Conservation (phyloP, 2,329 filamentous ascomycete species). For the Colletotrichum eleusines region DNA sequence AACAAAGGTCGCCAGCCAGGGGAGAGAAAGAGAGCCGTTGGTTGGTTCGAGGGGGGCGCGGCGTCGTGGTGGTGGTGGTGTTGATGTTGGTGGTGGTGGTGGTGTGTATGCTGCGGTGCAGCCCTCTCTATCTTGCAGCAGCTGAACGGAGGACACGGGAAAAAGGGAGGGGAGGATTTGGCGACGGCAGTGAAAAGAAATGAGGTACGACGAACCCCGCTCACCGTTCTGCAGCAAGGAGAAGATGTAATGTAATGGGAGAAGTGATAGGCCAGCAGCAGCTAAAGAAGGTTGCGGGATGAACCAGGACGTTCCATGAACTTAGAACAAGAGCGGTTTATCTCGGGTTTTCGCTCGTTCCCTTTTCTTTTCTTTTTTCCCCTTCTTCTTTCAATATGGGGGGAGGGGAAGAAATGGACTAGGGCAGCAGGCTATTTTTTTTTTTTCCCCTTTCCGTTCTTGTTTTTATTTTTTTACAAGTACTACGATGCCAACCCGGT, state of each 20-base stretch:
- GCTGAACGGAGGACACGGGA: too few relatives aligned
- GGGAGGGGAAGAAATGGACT: conserved; percentile 17
- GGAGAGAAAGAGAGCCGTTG: neutral
- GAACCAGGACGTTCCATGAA: conserved; percentile 39
- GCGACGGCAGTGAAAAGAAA: neutral
- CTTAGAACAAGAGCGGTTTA: conserved; percentile 6
- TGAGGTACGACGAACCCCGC: neutral
- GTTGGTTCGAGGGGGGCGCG: conserved; percentile 2
- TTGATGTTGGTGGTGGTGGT: neutral
- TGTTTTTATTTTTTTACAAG: too few relatives aligned
- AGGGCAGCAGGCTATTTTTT: conserved; percentile 33
- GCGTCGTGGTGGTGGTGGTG: neutral
- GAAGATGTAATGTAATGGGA: conserved; percentile 12
- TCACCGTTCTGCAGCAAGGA: neutral
- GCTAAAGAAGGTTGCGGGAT: conserved; percentile 9
- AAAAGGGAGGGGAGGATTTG: too few relatives aligned
- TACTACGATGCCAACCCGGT: neutral
- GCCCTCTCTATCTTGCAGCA: too few relatives aligned
- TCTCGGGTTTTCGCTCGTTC: conserved; percentile 20
- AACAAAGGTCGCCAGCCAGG: conserved; percentile 12
- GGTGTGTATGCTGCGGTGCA: conserved; percentile 11
- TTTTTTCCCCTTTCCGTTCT: neutral
- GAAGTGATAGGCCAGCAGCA: conserved; percentile 9
- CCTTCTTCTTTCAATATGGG: neutral
- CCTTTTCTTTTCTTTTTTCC: neutral